Evolutionary conservation across 2,329 filamentous ascomycete genomes (phyloP).

Genomic region (Penicillium glabrum): DNA sequence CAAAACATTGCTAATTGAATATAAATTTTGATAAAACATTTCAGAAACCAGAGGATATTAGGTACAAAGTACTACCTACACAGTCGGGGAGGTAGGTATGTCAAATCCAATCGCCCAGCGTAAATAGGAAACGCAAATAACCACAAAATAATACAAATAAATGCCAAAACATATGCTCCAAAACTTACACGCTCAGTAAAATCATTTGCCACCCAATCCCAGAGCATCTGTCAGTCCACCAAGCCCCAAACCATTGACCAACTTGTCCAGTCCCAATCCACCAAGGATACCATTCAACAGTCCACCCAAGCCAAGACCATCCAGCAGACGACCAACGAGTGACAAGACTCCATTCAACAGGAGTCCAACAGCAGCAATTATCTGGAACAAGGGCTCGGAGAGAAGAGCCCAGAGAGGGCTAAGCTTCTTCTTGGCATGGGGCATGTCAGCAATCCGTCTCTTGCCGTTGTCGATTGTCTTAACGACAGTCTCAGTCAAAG

Average conservation of each 20-base stretch:
- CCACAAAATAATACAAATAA: not conserved
- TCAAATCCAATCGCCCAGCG: not conserved
- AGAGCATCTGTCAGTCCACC: conserved; percentile 43
- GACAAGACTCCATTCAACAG: conserved; percentile 79
- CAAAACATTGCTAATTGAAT: too few relatives aligned
- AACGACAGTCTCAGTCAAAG: conserved; percentile 75
- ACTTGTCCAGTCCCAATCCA: conserved; percentile 63
- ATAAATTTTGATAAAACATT: not conserved
- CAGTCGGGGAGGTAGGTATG: not conserved
- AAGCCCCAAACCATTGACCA: conserved; percentile 54
- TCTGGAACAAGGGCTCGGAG: conserved; percentile 82
- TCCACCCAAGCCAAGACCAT: conserved; percentile 77
- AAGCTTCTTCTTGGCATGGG: conserved; percentile 90
- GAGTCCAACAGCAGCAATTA: conserved; percentile 82
- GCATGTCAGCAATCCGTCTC: conserved; percentile 87
- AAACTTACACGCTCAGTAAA: not conserved
- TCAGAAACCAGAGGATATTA: not conserved
- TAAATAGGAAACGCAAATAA: not conserved
- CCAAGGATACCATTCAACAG: conserved; percentile 75
- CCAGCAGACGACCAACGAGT: conserved; percentile 76
- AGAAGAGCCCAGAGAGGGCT: conserved; percentile 81
- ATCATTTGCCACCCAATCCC: conserved; percentile 44
- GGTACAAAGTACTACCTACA: not conserved
- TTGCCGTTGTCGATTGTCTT: conserved; percentile 84
- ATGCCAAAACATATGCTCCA: not conserved